Percentiles rank a stretch among this genome's conserved stretches.
Conservation (phyloP, 148 eudicot genomes). For the Silene latifolia region DNA sequence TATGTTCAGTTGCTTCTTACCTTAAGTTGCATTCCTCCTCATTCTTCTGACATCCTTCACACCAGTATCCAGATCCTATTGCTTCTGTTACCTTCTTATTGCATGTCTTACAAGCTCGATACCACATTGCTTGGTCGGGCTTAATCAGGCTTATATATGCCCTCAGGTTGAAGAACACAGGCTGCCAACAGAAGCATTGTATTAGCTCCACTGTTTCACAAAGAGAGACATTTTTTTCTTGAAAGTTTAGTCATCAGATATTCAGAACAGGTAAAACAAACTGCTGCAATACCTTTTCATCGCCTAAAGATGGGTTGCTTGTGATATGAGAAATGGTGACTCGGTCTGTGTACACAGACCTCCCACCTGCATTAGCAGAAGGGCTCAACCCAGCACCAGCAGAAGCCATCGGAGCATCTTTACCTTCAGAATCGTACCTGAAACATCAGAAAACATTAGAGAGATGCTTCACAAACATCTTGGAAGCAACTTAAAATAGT, state of each 20-base stretch:
- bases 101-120: slow-evolving; percentile 93
- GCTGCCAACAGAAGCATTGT: slow-evolving; percentile 40
- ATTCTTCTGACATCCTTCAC: slow-evolving; percentile 92
- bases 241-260: not conserved
- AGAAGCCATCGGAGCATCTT: slow-evolving; percentile 77
- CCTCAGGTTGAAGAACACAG: slow-evolving; percentile 67
- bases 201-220: slow-evolving; percentile 1
- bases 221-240: not conserved
- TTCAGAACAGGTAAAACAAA: no score
- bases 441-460: slow-evolving; percentile 13
- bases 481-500: not conserved
- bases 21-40: slow-evolving; percentile 78
- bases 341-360: slow-evolving; percentile 69
- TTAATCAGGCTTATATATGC: slow-evolving; percentile 72
- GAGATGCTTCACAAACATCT: not conserved
- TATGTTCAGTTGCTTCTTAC: slow-evolving; percentile 28
- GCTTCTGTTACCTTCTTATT: slow-evolving; percentile 94
- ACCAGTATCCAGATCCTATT: slow-evolving; percentile 89
- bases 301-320: slow-evolving; percentile 66
- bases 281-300: slow-evolving; percentile 59
- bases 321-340: slow-evolving; percentile 65
- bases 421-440: slow-evolving; percentile 94
- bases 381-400: slow-evolving; percentile 75
- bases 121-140: slow-evolving; percentile 91
- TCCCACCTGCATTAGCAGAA: slow-evolving; percentile 38